Base-by-base conservation (phyloP, 306 rosid species). In the Hippophae rhamnoides region DNA sequence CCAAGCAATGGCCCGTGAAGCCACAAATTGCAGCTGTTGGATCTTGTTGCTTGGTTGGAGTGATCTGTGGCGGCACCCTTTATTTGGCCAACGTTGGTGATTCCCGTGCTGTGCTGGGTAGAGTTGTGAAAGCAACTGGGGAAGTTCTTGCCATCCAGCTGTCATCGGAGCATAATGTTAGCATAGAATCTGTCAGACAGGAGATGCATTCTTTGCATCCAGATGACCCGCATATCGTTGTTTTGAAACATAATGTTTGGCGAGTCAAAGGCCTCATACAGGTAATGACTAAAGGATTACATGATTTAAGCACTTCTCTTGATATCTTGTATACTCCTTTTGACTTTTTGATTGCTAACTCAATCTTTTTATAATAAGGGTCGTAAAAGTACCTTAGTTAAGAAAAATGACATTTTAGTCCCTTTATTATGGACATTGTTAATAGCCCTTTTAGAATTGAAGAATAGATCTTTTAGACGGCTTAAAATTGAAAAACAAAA, bases 11-110 rank as follows among this genome's bases (percentile, higher is more conserved):
- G 97, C 82, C 81, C 50, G 60, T 79, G 65, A 90, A 84, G 54
- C 90, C 97, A 41, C 97, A 86, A 60, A 83, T 86, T 62, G 97
- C 97, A 67, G 89, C 95, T n/a, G 97, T 90, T 71, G 97, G 95
- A 63, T 72, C 97, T 41, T 90, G 97, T 72, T 86, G 95, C 77
- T 84, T 90, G 67, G 82, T 69, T 62, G 86, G 97, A 43, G 90
- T 90, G 63, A 77, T 90, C 60, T 86, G 97, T 74, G 81, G 78
- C 12, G 89, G 86, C 65, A 48, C 58, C 58, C 97, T 90, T 65
- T 86, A 90, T 57, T 61, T 86, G 65, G 97, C 97, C 55, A 90
- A 90, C 65, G 85, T 86, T 23, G 97, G 97, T n/a, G 97, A 90
- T 63, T 90, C 97, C 64, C 97, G 95, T 61, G 97, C 88, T 14